Evolutionary conservation across 441 rosid species (phyloP), one percentile per base, ranked within the genome.

Genomic region (Isatis lusitanica): DNA sequence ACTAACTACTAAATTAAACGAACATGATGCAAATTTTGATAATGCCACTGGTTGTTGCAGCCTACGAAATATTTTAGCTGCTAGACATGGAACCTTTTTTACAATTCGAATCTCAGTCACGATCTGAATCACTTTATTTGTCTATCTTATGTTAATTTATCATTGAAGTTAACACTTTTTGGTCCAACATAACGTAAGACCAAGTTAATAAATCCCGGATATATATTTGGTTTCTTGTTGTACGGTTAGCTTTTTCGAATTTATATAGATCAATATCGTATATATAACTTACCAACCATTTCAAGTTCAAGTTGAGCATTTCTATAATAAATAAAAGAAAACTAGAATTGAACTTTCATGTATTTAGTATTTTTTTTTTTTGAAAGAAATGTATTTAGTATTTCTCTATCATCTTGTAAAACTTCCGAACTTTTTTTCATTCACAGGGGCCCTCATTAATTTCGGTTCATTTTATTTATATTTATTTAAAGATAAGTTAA

Each of bases 171-270:
- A 7, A 56, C 70, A 4, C 71, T 73, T 74, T 72, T 47, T 58
- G 70, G 77, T 73, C 65, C 77, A 64, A 63, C 55, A 44, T 43
- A 73, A 55, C 50, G 48, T 33, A 63, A 43, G 42, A 52, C 21
- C 65, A 73, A 44, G 30, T 44, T 73, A 65, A 73, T 47, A 16
- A 56, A 35, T 38, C 33, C 58, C 55, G 13, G 58, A 73, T 73
- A 73, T 73, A 73, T 73, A 73, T 73, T 73, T 73, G 58, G 58
- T 64, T 55, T 63, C 69, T 64, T 55, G 55, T 53, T 42, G 70
- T 63, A 53, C 36, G 46, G 55, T 71, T 64, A 35, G 57, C 59
- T 58, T 71, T 36, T 51, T 12, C 3, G 1, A 12, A 39, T 39
- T 9, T 42, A 39, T 50, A 62, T 40, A 56, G 0, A 42, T 26